Conservation (phyloP, 139 green algal genomes). For the Chlamydomonas sp. region DNA sequence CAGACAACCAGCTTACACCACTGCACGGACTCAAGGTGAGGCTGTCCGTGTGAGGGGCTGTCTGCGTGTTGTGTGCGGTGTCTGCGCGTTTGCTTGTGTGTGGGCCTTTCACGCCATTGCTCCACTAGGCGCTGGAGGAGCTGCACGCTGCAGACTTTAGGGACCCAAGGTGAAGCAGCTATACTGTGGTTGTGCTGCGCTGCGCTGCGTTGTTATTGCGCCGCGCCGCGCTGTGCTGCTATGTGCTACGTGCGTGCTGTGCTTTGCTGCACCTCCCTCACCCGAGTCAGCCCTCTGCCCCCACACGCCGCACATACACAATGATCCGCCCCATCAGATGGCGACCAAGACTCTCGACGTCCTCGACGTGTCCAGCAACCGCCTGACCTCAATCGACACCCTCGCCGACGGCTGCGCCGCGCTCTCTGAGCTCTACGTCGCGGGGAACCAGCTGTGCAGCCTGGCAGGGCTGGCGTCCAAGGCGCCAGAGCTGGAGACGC, state of each 20-base stretch:
- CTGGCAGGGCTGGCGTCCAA: conserved; percentile 15
- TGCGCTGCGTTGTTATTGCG: too few species aligned
- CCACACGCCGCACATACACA: too few species aligned
- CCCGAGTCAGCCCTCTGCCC: too few species aligned
- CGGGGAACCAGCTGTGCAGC: conserved; percentile 18
- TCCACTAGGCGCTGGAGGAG: conserved; percentile 15
- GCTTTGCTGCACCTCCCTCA: too few species aligned
- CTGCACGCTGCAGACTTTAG: conserved; percentile 26
- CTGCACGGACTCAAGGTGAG: conserved; percentile 24
- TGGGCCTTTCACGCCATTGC: too few species aligned
- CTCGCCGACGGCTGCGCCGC: conserved; percentile 20
- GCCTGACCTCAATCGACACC: conserved; percentile 16
- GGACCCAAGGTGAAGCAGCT: conserved; percentile 21
- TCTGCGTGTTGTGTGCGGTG: too few species aligned
- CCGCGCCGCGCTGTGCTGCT: too few species aligned
- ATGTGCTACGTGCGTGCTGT: too few species aligned
- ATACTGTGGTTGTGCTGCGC: too few species aligned
- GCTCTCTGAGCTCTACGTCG: conserved; percentile 28
- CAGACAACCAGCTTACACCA: conserved; percentile 28
- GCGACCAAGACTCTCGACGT: too few species aligned
- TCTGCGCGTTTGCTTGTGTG: too few species aligned
- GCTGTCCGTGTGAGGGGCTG: too few species aligned
- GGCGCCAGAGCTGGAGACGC: conserved; percentile 22
- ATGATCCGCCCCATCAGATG: background rate
- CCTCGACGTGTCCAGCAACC: conserved; percentile 27